Base-by-base conservation (phyloP, 1,284 basidiomycete species). In the Lentinus polychrous region DNA sequence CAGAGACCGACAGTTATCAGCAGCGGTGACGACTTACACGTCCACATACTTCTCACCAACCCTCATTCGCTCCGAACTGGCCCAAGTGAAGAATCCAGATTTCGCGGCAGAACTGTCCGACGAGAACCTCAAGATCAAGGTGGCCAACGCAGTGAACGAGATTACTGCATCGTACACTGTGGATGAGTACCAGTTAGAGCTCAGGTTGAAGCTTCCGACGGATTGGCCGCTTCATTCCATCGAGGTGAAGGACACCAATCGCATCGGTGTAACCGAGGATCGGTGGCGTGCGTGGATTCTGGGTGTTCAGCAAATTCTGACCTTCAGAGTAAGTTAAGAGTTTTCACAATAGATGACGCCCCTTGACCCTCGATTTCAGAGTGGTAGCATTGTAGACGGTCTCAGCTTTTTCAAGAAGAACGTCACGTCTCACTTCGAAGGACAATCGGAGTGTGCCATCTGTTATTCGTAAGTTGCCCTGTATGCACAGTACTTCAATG, bases 401-500 rank as follows among this genome's bases (percentile, higher is more conserved):
- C 66, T 99, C n/a, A 80, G 79, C 14, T 71, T 97, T 50, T 99
- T 97, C 78, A 96, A 95, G 71, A 90, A 89, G 70, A 99, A 98
- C 60, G 91, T 94, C 33, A 76, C 81, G 0, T 74, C 90, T 31
- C 91, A 96, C 66, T 97, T 97, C 60, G 91, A 94, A 55, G 94
- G 94, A 8, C 87, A 94, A 60, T 88, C 90, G 7, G 91, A 94
- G 60, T 94, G 96, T 66, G 85, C 94, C 1, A 96, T 96, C 58
- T 95, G 91, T 60, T 94, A 94, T 64, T 93, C 89, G 88, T 93
- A 62, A 60, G 85, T 72, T 12, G 37, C 33, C 23, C 18, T 36
- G 40, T n/a, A n/a, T n/a, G n/a, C n/a, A n/a, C 7, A 37, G 41
- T 20, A 18, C 36, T 41, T 45, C 33, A 11, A 23, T 31, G 23